Evolutionary conservation across 805 yeast genomes (phyloP).

Genomic region (Priceomyces fermenticarens): DNA sequence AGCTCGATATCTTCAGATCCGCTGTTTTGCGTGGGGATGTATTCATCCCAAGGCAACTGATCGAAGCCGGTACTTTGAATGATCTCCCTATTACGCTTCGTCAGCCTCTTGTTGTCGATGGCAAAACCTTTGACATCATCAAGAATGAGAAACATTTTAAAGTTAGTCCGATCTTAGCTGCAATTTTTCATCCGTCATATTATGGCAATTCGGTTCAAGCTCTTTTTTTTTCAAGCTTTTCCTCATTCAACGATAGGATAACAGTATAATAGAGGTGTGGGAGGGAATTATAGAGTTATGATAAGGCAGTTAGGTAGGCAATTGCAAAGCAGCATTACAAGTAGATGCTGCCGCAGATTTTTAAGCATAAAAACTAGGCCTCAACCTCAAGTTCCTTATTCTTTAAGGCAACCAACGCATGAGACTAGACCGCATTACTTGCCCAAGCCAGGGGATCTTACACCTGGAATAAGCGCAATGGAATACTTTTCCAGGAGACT

Average conservation of each 20-base stretch:
- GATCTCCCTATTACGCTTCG: background rate
- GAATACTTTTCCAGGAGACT: constrained; percentile 78
- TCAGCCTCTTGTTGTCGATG: constrained; percentile 1
- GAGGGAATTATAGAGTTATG: no score
- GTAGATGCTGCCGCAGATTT: background rate
- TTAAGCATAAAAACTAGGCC: constrained; percentile 22
- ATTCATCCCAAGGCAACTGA: constrained; percentile 18
- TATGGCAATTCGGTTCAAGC: background rate
- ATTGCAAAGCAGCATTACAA: background rate
- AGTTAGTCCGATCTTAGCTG: background rate
- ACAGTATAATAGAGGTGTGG: no score
- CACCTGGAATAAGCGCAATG: constrained; percentile 81
- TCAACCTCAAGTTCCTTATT: constrained; percentile 22
- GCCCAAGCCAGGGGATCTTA: constrained; percentile 71
- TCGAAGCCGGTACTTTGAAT: constrained; percentile 40
- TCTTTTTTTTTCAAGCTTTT: background rate
- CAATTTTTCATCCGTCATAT: background rate
- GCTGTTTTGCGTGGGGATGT: constrained; percentile 5
- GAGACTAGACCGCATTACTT: constrained; percentile 79
- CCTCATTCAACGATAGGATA: background rate
- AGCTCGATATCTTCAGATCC: constrained; percentile 7
- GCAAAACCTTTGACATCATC: constrained; percentile 15
- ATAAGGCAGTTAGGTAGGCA: background rate
- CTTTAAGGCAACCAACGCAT: constrained; percentile 80
- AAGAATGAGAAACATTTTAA: constrained; percentile 5